A percentile compares a stretch with the other conserved stretches of the same genome.
These are phyloP conservation scores for Paramecium biaurelia DNA, from an alignment of 73 alveolate genomes.

Conservation along the genomic window DNA sequence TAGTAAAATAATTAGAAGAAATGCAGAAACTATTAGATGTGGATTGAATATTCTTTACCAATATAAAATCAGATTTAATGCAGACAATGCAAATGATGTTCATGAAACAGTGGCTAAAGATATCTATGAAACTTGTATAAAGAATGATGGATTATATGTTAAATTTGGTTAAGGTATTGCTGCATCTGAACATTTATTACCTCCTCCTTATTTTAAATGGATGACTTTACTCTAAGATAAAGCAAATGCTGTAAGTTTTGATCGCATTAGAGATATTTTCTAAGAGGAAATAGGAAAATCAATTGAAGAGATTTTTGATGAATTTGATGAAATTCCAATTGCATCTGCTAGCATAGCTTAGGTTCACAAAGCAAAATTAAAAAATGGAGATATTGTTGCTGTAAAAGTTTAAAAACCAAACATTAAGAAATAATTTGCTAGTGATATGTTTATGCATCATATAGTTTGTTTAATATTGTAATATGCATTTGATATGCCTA, in stretches of 20 bases:
- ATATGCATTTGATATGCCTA: conserved; percentile 54
- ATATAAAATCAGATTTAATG: conserved; percentile 25
- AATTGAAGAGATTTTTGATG: conserved; percentile 73
- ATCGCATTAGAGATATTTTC: conserved; percentile 18
- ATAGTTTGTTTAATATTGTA: background rate
- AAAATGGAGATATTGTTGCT: conserved; percentile 76
- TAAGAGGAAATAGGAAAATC: conserved; percentile 65
- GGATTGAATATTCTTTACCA: conserved; percentile 22
- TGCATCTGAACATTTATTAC: conserved; percentile 63
- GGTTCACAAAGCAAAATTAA: conserved; percentile 78
- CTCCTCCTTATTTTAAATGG: conserved; percentile 57
- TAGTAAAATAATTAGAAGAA: conserved; percentile 36
- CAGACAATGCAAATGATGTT: conserved; percentile 47
- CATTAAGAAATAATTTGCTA: conserved; percentile 63
- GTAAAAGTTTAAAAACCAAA: conserved; percentile 77
- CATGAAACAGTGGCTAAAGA: conserved; percentile 64
- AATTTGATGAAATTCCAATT: conserved; percentile 70
- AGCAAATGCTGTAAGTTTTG: conserved; percentile 57
- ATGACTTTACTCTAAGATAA: conserved; percentile 50
- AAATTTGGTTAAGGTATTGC: conserved; percentile 69
- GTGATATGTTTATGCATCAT: conserved; percentile 70
- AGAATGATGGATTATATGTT: conserved; percentile 65
- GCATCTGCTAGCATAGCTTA: conserved; percentile 83
- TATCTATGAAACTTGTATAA: conserved; percentile 54
- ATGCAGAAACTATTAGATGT: conserved; percentile 14